These are phyloP conservation scores for Pelomyxa schiedti DNA, from an alignment of 78 protist species.

Conservation along the genomic window DNA sequence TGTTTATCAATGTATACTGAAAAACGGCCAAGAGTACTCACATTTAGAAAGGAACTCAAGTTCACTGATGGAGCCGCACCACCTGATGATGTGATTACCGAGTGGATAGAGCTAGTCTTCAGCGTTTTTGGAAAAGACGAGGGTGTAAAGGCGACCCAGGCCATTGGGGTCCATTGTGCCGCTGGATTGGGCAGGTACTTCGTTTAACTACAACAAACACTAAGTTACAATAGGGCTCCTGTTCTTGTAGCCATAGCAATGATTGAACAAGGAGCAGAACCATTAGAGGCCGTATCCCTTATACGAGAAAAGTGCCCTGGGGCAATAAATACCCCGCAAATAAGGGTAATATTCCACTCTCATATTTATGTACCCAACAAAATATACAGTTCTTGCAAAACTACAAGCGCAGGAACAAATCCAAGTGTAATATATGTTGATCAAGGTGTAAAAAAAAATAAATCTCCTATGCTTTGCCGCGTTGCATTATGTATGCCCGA, in stretches of 20 bases:
- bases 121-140: not conserved
- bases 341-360: not conserved
- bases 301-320: conserved; percentile 52
- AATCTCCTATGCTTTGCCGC: too few species aligned
- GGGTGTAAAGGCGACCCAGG: not conserved
- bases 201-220: too few species aligned
- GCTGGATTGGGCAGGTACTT: conserved; percentile 40
- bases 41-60: conserved; percentile 33
- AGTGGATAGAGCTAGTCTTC: conserved; percentile 10
- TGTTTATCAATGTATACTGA: too few species aligned
- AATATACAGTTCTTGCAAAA: conserved; percentile 33
- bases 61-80: conserved; percentile 58
- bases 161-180: conserved; percentile 55
- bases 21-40: not conserved
- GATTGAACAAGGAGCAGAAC: conserved; percentile 40
- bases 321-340: conserved; percentile 28
- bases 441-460: too few species aligned
- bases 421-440: too few species aligned
- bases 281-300: conserved; percentile 35
- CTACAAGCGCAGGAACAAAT: conserved; percentile 44
- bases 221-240: conserved; percentile 45
- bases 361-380: too few species aligned
- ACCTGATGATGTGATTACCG: conserved; percentile 29
- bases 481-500: too few species aligned
- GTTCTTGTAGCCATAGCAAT: conserved; percentile 56